Conservation (phyloP, 2,329 filamentous ascomycete species). For the Fusarium xyrophilum region DNA sequence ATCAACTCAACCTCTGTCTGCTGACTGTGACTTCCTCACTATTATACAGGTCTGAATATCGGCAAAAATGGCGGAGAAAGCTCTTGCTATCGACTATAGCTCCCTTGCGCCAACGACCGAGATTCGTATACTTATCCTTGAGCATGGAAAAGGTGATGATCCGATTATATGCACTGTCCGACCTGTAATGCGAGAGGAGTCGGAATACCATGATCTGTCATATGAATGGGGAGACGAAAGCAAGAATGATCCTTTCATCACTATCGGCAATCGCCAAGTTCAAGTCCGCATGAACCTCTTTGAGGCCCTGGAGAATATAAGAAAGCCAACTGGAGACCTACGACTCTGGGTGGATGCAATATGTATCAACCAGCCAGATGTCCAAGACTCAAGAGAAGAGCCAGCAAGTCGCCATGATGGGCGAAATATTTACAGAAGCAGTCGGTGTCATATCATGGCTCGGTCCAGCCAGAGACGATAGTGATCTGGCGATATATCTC, state of each 20-base stretch:
- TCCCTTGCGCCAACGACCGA: too few species aligned
- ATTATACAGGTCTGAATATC: too few species aligned
- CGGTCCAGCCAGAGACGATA: fast-evolving
- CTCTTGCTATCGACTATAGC: neutral
- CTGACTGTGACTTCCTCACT: too few species aligned
- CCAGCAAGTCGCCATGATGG: neutral
- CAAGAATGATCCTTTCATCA: neutral
- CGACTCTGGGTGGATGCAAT: neutral
- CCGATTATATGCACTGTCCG: too few species aligned
- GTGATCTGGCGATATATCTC: neutral
- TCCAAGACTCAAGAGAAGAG: fast-evolving
- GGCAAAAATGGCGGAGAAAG: neutral
- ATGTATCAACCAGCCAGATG: neutral
- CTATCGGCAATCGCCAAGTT: too few species aligned
- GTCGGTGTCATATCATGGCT: neutral
- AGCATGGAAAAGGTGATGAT: fast-evolving
- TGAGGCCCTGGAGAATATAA: neutral
- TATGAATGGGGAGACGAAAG: neutral
- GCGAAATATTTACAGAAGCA: fast-evolving
- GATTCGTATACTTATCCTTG: neutral
- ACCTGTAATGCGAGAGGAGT: too few species aligned
- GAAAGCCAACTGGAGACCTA: neutral
- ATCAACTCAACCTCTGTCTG: too few species aligned
- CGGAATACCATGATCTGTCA: neutral
- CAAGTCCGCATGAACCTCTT: neutral